phyloP scores from a whole-genome alignment of 805 yeast genomes.

The Saccharomycopsis fermentans region DNA sequence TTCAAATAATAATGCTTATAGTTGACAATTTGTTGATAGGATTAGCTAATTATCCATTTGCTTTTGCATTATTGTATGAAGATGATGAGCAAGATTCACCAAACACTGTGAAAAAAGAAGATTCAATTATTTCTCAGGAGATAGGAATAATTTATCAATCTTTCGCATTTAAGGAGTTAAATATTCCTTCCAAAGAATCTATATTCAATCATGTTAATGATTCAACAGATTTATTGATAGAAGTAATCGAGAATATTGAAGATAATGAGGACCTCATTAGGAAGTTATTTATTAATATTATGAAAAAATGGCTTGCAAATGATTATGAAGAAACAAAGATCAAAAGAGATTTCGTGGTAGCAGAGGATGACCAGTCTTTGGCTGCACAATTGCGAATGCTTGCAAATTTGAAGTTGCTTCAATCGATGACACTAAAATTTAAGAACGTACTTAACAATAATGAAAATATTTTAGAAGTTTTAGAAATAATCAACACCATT shows the following conservation, averaged over 20 bases:
- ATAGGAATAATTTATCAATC: conserved; percentile 5
- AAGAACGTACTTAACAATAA: conserved; percentile 36
- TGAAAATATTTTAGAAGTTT: conserved; percentile 39
- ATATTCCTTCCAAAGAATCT: conserved; percentile 20
- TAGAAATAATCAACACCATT: conserved; percentile 38
- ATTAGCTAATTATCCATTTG: conserved; percentile 8
- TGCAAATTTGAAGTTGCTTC: conserved; percentile 55
- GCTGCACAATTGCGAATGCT: conserved; percentile 45
- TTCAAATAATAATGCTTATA: background rate
- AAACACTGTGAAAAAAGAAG: background rate
- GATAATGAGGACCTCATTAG: conserved; percentile 37
- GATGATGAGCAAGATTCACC: background rate
- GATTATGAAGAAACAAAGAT: conserved; percentile 11
- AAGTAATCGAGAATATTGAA: conserved; percentile 35
- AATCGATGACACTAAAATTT: conserved; percentile 46
- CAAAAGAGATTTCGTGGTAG: conserved; percentile 11
- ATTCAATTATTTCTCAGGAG: background rate
- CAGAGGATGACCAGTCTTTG: conserved; percentile 21
- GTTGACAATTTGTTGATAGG: conserved; percentile 15
- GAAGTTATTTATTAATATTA: conserved; percentile 37
- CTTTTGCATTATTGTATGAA: conserved; percentile 1
- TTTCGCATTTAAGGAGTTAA: conserved; percentile 5
- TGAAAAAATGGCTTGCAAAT: conserved; percentile 51
- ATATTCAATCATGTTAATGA: conserved; percentile 36
- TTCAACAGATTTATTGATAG: conserved; percentile 32